Base-by-base conservation (phyloP, 768 basidiomycete genomes). In the Tulasnella sp. region DNA sequence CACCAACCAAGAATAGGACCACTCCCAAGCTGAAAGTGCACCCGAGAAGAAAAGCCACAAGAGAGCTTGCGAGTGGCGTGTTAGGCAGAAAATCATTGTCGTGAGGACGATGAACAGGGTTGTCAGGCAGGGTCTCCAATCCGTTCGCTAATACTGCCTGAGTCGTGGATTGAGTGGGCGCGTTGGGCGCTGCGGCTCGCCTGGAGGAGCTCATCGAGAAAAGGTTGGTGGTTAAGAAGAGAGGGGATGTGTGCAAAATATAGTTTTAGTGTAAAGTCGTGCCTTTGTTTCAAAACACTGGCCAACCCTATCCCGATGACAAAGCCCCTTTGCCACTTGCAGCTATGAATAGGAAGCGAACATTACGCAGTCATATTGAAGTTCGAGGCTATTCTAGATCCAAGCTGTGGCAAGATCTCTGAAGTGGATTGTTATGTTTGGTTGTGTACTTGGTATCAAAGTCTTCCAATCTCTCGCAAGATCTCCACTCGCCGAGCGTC, bases 41-140 rank as follows among this genome's bases (percentile, higher is more conserved):
- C n/a, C 95, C 95, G 4, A 99, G 80, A n/a, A 85, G 64, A 70
- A 95, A 93, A 1, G 93, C 84, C 65, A 96, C 83, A 29, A 79
- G 75, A 0, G 88, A 81, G 0, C 79, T 84, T 3, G 81, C 80
- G 43, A 95, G 77, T 1, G 88, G 91, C 13, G 95, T 95, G 68
- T 97, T 94, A n/a, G 91, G 91, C 53, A 92, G 82, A 63, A 72
- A 76, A 64, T 63, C 63, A n/a, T 83, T 84, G 34, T 5, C 15
- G 44, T 74, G 73, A 13, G 76, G 75, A 64, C 68, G 61, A 42
- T 58, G 44, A 1, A 43, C 60, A 48, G 69, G 65, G 32, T 70
- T 68, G 7, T 69, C 64, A 3, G 87, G 85, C 11, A 75, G 73
- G 3, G 82, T 86, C 66, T 79, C 74, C 21, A 88, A 73, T 2